Conservation (phyloP, 2,329 filamentous ascomycete genomes). For the Clathrospora elynae region DNA sequence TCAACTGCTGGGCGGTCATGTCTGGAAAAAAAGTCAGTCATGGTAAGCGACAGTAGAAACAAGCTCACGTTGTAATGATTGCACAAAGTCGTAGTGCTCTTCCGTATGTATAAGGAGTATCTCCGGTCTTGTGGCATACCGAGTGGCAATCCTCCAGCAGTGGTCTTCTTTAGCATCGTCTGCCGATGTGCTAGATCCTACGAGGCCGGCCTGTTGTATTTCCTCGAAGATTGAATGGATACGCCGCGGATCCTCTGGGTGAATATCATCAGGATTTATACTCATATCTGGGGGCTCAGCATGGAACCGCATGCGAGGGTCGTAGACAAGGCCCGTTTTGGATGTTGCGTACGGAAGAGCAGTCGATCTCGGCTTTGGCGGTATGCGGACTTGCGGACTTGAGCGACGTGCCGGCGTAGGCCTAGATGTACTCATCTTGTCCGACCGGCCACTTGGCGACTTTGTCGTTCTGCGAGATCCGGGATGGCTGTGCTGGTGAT, state of each 20-base stretch:
- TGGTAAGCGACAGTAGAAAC: slow-evolving; percentile 7
- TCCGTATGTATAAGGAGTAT: slow-evolving; percentile 78
- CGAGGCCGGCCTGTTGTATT: slow-evolving; percentile 79
- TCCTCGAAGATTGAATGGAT: slow-evolving; percentile 93
- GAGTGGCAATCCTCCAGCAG: slow-evolving; percentile 72
- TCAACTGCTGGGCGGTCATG: slow-evolving; percentile 65
- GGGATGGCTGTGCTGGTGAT: slow-evolving; percentile 6
- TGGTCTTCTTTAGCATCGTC: slow-evolving; percentile 57
- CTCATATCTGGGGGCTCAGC: slow-evolving; percentile 65
- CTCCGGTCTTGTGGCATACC: slow-evolving; percentile 78
- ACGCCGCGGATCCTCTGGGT: slow-evolving; percentile 90
- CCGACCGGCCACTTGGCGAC: slow-evolving; percentile 24
- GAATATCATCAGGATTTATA: slow-evolving; percentile 68
- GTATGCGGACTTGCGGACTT: slow-evolving; percentile 37
- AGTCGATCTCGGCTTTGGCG: slow-evolving; percentile 44
- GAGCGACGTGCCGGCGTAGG: slow-evolving; percentile 18
- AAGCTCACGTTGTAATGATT: slow-evolving; percentile 56
- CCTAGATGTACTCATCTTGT: slow-evolving; percentile 32
- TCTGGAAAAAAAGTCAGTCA: slow-evolving; percentile 25
- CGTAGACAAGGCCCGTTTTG: slow-evolving; percentile 66
- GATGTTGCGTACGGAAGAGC: slow-evolving; percentile 38
- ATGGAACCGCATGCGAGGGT: slow-evolving; percentile 94
- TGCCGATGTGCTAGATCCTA: slow-evolving; percentile 63
- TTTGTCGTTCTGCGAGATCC: slow-evolving; percentile 11
- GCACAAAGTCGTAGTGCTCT: slow-evolving; percentile 80